These are phyloP conservation scores for Bifiguratus adelaidae DNA, from an alignment of 192 early-diverging fungal genomes.

Conservation along the genomic window DNA sequence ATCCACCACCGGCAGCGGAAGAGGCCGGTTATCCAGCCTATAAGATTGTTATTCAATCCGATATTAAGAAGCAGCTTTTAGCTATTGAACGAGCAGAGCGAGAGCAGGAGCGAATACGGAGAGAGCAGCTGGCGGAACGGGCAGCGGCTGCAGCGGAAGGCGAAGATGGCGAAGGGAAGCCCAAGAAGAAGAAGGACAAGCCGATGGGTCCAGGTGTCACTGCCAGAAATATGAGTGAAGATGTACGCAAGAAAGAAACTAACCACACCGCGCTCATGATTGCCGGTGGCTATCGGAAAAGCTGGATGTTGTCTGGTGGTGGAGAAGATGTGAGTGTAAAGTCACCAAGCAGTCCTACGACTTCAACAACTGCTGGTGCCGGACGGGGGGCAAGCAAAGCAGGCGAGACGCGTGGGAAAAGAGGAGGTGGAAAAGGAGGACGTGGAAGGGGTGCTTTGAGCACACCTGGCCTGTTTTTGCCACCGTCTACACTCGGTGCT, in stretches of 20 bases:
- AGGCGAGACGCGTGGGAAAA: slow-evolving; percentile 3
- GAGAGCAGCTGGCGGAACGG: slow-evolving; percentile 29
- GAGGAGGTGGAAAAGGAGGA: neutral
- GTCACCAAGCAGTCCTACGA: neutral
- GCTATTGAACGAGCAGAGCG: slow-evolving; percentile 61
- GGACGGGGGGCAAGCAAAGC: slow-evolving; percentile 9
- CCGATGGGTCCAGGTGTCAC: slow-evolving; percentile 20
- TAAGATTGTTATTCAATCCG: slow-evolving; percentile 52
- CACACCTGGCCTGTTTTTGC: neutral
- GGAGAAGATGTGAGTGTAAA: slow-evolving; percentile 10
- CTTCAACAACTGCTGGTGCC: slow-evolving; percentile 13
- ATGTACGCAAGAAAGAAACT: slow-evolving; percentile 6
- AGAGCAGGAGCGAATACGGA: slow-evolving; percentile 49
- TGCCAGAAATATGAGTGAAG: slow-evolving; percentile 8
- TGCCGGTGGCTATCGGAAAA: slow-evolving; percentile 27
- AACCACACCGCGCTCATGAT: slow-evolving; percentile 34
- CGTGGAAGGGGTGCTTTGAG: neutral
- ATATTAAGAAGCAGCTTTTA: slow-evolving; percentile 57
- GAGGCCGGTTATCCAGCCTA: slow-evolving; percentile 48
- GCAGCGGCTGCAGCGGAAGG: slow-evolving; percentile 20
- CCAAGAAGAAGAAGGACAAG: slow-evolving; percentile 27
- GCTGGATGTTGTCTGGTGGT: slow-evolving; percentile 26
- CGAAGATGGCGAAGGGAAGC: slow-evolving; percentile 18
- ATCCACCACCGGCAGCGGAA: slow-evolving; percentile 39
- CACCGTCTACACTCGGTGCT: neutral